These are phyloP conservation scores for Zygoascus meyerae DNA, from an alignment of 1,139 yeast genomes.

Conservation along the genomic window DNA sequence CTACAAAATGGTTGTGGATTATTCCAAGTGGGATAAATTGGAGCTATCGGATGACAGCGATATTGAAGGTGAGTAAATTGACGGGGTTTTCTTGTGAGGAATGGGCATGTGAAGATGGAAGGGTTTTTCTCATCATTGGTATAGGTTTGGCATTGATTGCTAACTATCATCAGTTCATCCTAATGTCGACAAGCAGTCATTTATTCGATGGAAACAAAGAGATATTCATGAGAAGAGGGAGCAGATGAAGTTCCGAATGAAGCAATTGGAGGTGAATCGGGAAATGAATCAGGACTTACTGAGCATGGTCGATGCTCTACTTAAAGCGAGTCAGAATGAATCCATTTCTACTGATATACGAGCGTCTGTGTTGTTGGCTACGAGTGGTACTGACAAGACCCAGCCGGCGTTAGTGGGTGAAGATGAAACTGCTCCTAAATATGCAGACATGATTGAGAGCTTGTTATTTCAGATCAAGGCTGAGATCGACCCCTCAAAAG, in stretches of 20 bases:
- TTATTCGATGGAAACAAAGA: constrained; percentile 94
- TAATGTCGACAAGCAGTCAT: constrained; percentile 89
- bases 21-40: constrained; percentile 95
- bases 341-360: constrained; percentile 37
- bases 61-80: constrained; percentile 45
- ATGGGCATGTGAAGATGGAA: neutral
- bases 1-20: constrained; percentile 56
- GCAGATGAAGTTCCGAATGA: constrained; percentile 71
- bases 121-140: too few relatives aligned
- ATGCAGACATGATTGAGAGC: constrained; percentile 88
- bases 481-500: constrained; percentile 38
- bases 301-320: constrained; percentile 60
- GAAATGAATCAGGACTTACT: constrained; percentile 75
- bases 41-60: constrained; percentile 96
- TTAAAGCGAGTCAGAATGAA: constrained; percentile 32
- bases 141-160: neutral
- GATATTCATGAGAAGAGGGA: constrained; percentile 92
- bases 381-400: constrained; percentile 16
- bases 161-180: constrained; percentile 64
- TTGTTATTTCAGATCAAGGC: constrained; percentile 66
- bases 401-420: constrained; percentile 45
- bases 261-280: constrained; percentile 63
- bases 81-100: neutral
- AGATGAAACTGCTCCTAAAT: constrained; percentile 61
- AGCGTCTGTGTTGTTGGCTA: constrained; percentile 24